Base-by-base conservation (phyloP, 2,329 filamentous ascomycete genomes). In the Pyrenochaeta sp. region DNA sequence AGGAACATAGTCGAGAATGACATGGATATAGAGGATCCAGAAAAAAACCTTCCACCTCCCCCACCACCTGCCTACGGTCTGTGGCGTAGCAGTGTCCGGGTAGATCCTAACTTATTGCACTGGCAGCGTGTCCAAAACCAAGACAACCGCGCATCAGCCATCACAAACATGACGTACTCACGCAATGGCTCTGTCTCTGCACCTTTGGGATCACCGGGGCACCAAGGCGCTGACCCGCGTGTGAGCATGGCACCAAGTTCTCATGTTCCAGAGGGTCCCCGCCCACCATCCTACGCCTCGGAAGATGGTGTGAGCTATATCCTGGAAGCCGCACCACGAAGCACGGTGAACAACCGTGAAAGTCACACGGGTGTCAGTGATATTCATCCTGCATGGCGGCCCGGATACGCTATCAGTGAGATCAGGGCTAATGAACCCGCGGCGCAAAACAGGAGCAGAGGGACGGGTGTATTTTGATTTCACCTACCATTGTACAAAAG, bases 21-120 rank as follows among this genome's bases (percentile, higher is more conserved):
- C 14, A 30, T 46, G 11, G 55, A 59, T 9, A 56, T 39, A 9
- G 46, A 45, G 1, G 59, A 66, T 11, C 49, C 30, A 1, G 64
- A 67, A 11, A 67, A 73, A 29, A 49, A 69, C 15, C 51, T 58
- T 7, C 46, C 64, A 7, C 56, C 63, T 2, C 61, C 59, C 1
- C 71, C 82, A 7, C 92, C 93, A 3, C 92, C 93, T 0, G 91
- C 91, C 2, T 97, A 97, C 70, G 92, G 92, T 0, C 78, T 92
- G 1, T 96, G 91, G 90, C 83, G 91, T 46, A 87, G 88, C 73
- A 94, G 89, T 67, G 90, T 95, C 0, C 83, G 90, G 42, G 89
- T 92, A 29, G 90, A 96, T 66, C 92, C 92, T 1, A 86, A 94
- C 67, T 81, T 91, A 12, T 81, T 96, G 21, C 92, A 90, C 71